Conservation (phyloP, 345 rosid species). For the Rubroshorea leprosula region DNA sequence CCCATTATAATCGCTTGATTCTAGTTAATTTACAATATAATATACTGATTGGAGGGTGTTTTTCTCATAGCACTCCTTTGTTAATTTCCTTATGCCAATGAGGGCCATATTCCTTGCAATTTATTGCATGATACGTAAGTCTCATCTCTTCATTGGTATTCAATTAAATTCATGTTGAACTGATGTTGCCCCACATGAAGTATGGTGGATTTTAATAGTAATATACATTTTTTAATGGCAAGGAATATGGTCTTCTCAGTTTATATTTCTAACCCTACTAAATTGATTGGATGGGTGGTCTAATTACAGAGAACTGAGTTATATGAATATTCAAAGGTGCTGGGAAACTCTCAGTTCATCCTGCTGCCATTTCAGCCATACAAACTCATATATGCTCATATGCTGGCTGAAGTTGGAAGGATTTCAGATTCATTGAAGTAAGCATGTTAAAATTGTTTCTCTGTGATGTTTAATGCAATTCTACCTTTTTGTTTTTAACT, state of each 20-base stretch:
- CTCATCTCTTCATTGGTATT: no score
- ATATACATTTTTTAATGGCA: no score
- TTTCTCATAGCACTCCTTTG: no score
- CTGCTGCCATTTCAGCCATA: constrained; percentile 93
- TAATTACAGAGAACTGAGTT: constrained; percentile 87
- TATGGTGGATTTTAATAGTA: no score
- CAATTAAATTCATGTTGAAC: no score
- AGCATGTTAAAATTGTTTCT: constrained; percentile 21
- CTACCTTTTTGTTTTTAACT: constrained; percentile 25
- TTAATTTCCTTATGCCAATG: no score
- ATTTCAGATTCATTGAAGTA: constrained; percentile 86
- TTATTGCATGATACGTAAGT: no score
- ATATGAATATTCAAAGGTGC: constrained; percentile 88
- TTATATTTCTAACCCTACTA: background rate
- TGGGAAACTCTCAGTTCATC: constrained; percentile 91
- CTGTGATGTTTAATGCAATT: constrained; percentile 11
- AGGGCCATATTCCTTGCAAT: no score
- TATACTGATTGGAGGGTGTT: no score
- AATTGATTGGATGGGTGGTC: background rate
- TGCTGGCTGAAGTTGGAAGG: constrained; percentile 97
- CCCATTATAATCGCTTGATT: background rate
- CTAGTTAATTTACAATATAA: background rate
- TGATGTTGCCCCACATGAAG: no score
- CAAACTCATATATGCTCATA: constrained; percentile 85
- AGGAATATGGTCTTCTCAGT: no score